These are phyloP conservation scores for Sporothrix phasma DNA, from an alignment of 2,329 filamentous ascomycete genomes.

Conservation along the genomic window DNA sequence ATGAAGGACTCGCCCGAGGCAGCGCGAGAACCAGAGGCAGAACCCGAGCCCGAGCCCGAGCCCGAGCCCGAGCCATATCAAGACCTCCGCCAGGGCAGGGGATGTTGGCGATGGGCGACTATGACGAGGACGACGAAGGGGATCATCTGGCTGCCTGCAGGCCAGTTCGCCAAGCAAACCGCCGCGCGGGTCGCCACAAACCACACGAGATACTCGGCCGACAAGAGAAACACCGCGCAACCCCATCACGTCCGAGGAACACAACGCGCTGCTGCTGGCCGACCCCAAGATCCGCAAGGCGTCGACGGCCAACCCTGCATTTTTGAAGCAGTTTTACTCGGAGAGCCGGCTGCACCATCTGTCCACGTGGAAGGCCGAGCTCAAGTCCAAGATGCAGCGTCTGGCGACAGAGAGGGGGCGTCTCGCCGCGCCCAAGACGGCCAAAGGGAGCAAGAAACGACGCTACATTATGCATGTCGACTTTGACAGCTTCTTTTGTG, in stretches of 20 bases:
- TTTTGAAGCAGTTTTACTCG: slow-evolving; percentile 87
- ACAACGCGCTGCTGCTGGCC: slow-evolving; percentile 74
- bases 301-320: slow-evolving; percentile 85
- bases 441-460: slow-evolving; percentile 42
- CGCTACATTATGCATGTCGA: slow-evolving; percentile 91
- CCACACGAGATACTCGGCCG: no score
- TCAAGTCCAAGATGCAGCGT: slow-evolving; percentile 80
- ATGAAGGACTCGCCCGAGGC: background rate
- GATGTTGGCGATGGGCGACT: background rate
- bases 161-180: background rate
- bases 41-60: background rate
- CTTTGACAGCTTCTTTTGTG: slow-evolving; percentile 97
- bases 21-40: no score
- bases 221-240: background rate
- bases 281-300: slow-evolving; percentile 82
- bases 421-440: slow-evolving; percentile 19
- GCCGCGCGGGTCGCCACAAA: background rate
- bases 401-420: slow-evolving; percentile 59
- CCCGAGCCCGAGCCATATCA: background rate
- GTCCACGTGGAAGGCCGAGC: slow-evolving; percentile 89
- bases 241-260: slow-evolving; percentile 73
- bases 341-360: slow-evolving; percentile 92
- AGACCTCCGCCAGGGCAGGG: slow-evolving; percentile 4
- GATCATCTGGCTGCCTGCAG: background rate
- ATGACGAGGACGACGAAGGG: background rate